Evolutionary conservation across 164 flowering plant genomes (phyloP).

Genomic region (Macadamia integrifolia): DNA sequence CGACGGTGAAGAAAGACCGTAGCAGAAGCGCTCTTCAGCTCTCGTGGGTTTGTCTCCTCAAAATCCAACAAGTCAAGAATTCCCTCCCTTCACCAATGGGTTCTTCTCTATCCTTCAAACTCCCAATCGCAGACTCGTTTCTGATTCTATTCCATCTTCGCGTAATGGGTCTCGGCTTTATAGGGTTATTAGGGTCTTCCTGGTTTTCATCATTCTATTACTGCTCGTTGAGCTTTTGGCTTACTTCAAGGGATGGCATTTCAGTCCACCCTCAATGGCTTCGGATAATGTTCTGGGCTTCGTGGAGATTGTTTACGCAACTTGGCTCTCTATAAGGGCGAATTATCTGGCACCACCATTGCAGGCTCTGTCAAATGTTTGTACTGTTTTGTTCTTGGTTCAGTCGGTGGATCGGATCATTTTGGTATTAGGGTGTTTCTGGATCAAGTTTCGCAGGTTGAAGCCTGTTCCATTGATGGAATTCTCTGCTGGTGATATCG

Average conservation of each 20-base stretch:
- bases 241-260: slow-evolving; percentile 36
- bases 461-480: slow-evolving; percentile 43
- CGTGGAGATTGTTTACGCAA: slow-evolving; percentile 41
- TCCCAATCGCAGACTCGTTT: slow-evolving; percentile 50
- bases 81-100: slow-evolving; percentile 34
- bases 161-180: slow-evolving; percentile 43
- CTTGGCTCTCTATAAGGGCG: slow-evolving; percentile 50
- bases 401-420: slow-evolving; percentile 44
- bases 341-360: slow-evolving; percentile 58
- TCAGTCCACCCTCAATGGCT: slow-evolving; percentile 30
- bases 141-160: slow-evolving; percentile 13
- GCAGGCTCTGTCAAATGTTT: no score
- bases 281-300: slow-evolving; percentile 36
- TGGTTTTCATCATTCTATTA: slow-evolving; percentile 37
- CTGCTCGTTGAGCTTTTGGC: slow-evolving; percentile 66
- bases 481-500: slow-evolving; percentile 13
- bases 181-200: slow-evolving; percentile 43
- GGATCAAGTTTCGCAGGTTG: slow-evolving; percentile 49
- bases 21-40: slow-evolving; percentile 64
- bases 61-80: slow-evolving; percentile 45
- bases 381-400: no score
- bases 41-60: slow-evolving; percentile 47
- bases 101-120: slow-evolving; percentile 42
- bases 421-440: slow-evolving; percentile 51
- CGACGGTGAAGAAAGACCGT: slow-evolving; percentile 31